Evolutionary conservation across 176 grass and related monocot genomes (phyloP).

Genomic region (Zoysia pacifica): DNA sequence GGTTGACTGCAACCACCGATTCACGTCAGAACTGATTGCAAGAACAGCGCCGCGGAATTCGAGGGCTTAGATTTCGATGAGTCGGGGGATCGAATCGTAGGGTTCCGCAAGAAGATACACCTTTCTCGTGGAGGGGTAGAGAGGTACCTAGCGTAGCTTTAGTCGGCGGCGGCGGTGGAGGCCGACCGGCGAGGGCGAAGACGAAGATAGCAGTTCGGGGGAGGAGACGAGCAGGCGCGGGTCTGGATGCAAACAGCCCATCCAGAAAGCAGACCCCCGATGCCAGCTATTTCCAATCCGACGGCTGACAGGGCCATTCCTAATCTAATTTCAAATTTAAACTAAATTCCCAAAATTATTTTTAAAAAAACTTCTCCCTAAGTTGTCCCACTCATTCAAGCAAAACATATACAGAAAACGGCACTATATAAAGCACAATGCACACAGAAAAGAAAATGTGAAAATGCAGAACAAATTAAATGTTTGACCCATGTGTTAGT

Average conservation of each 20-base stretch:
- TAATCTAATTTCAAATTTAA: background rate
- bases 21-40: background rate
- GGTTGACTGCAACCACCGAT: background rate
- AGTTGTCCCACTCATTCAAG: background rate
- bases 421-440: too few species aligned
- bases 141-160: background rate
- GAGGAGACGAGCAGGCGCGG: background rate
- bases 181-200: background rate
- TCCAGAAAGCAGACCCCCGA: background rate
- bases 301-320: background rate
- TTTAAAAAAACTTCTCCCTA: background rate
- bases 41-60: background rate
- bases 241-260: background rate
- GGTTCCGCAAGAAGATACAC: background rate
- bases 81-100: background rate
- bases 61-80: background rate
- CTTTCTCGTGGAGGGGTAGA: background rate
- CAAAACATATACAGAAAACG: background rate
- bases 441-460: too few species aligned
- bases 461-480: too few species aligned
- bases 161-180: constrained; percentile 18
- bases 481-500: too few species aligned
- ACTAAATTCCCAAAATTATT: background rate
- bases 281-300: background rate
- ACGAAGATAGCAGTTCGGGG: background rate